phyloP scores from a whole-genome alignment of 352 stramenopile species.

The Albugo candida region DNA sequence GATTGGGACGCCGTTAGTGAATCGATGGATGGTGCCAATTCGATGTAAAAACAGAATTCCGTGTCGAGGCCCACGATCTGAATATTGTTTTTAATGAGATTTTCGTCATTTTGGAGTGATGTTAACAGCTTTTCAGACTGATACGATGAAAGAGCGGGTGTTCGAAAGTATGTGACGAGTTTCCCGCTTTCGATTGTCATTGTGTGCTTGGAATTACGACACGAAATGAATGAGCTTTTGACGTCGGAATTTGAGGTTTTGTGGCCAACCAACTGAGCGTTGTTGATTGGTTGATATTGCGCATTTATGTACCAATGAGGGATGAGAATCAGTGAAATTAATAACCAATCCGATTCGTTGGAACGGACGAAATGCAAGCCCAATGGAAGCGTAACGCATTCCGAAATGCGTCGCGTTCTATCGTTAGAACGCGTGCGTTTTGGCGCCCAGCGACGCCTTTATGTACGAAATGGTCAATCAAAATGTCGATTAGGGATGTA shows the following conservation, averaged over 20 bases:
- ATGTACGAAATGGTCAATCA: too few species aligned
- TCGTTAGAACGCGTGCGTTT: too few species aligned
- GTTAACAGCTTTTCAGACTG: slow-evolving; percentile 29
- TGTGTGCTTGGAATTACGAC: background rate
- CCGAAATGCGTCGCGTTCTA: background rate
- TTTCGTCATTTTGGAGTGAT: slow-evolving; percentile 12
- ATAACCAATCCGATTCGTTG: background rate
- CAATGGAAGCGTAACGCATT: too few species aligned
- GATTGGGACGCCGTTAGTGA: slow-evolving; percentile 30
- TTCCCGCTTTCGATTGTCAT: too few species aligned
- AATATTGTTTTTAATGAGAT: slow-evolving; percentile 5
- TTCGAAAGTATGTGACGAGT: slow-evolving; percentile 31
- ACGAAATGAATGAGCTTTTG: background rate
- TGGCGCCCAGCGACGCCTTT: too few species aligned
- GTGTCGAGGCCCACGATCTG: slow-evolving; percentile 57
- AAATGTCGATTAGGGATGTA: too few species aligned
- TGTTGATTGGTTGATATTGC: background rate
- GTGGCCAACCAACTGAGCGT: too few species aligned
- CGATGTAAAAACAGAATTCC: slow-evolving; percentile 95
- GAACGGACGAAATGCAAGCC: background rate
- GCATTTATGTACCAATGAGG: background rate
- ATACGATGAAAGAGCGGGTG: slow-evolving; percentile 48
- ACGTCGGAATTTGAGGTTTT: background rate
- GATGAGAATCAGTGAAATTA: background rate
- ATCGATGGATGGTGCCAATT: slow-evolving; percentile 22